Base-by-base conservation (phyloP, 345 rosid genomes). In the Populus alba region DNA sequence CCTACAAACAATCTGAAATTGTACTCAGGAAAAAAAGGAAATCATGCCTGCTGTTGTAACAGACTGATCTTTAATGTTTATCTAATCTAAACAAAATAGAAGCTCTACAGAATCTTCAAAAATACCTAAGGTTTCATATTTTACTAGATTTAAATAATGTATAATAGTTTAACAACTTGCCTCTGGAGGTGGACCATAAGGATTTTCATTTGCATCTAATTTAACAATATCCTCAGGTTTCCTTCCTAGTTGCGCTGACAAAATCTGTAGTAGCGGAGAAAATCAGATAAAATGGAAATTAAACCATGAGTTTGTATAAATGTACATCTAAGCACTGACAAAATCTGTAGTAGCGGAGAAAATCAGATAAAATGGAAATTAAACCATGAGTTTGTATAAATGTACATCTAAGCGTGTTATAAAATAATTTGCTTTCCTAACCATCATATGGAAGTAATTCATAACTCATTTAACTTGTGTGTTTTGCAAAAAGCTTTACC, bases 141-240 rank as follows among this genome's bases (percentile, higher is more conserved):
- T 65, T 72, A 47, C 27, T 8, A 38, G 3, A 65, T 31, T 33
- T 22, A 49, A 71, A 33, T 43, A n/a, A 70, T 65, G 59, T 51
- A 72, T 33, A 31, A 33, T 29, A 31, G 31, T 6, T 55, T 35
- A 18, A 41, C 3, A 33, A 84, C 94, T 89, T 91, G 91, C 98
- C 97, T 94, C 98, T 2, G 99, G 97, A 81, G 99, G 99, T 73
- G 98, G 99, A 79, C 99, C 98, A 82, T 96, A 94, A 7, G 99
- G 99, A 79, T 94, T 94, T 87, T 96, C 99, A 86, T 96, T 96
- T 13, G 99, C 99, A 89, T 96, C 99, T 83, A 96, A 82, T 78
- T 96, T 96, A 76, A 96, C 85, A 67, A 94, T 96, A 83, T 96
- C 98, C 82, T 94, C 99, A 51, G 98, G 97, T 81, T 90, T 91